Conservation (phyloP, 2,329 filamentous ascomycete species). For the Ilyonectria mors-panacis region DNA sequence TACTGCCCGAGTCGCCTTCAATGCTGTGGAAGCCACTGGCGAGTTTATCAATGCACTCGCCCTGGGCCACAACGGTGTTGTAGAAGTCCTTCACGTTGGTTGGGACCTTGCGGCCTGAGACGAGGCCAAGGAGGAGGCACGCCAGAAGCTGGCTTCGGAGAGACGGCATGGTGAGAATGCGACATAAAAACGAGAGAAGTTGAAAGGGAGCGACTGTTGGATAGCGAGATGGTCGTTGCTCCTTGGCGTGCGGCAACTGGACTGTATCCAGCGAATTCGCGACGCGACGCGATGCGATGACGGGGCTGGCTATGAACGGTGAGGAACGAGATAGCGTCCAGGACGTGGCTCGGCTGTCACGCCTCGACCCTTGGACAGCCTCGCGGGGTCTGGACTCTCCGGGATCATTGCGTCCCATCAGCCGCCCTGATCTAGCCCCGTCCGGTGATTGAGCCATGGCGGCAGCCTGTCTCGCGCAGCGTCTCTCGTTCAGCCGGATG, state of each 20-base stretch:
- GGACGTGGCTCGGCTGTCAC: not conserved
- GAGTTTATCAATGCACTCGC: slow-evolving; percentile 56
- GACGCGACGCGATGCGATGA: not conserved
- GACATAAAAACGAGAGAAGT: not conserved
- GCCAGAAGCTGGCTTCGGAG: slow-evolving; percentile 39
- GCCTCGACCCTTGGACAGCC: not conserved
- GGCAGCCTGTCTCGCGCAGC: too few species aligned
- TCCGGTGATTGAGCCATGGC: too few species aligned
- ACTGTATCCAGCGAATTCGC: not conserved
- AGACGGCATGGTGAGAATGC: slow-evolving; percentile 28
- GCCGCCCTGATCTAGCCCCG: too few species aligned
- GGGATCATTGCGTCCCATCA: not conserved
- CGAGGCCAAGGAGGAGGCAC: slow-evolving; percentile 38
- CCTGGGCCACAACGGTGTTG: slow-evolving; percentile 54
- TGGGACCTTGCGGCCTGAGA: slow-evolving; percentile 54
- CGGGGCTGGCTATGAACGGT: not conserved
- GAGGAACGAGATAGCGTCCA: not conserved
- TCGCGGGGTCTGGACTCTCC: not conserved
- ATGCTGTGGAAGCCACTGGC: slow-evolving; percentile 58
- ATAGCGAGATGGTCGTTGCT: not conserved
- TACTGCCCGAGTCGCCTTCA: slow-evolving; percentile 55
- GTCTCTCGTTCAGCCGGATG: not conserved
- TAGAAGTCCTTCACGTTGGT: slow-evolving; percentile 59
- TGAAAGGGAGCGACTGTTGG: too few species aligned
- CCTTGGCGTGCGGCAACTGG: not conserved